Percentiles rank a stretch among this genome's conserved stretches.
Evolutionary conservation across 345 rosid genomes (phyloP).

Genomic region (Ceriops tagal): DNA sequence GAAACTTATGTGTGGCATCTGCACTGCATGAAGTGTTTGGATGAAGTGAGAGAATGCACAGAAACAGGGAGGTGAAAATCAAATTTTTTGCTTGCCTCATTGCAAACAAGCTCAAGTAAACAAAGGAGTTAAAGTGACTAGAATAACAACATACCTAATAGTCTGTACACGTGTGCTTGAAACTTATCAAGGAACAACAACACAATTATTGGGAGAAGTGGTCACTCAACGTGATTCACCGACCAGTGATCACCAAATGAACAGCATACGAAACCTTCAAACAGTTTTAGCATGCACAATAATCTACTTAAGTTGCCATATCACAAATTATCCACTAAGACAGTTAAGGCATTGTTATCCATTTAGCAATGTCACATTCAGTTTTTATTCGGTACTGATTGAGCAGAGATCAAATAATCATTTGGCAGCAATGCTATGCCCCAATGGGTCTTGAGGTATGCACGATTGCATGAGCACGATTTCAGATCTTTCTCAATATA

Average conservation of each 20-base stretch:
- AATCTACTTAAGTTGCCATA: not conserved
- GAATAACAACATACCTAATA: not conserved
- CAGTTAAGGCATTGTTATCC: not conserved
- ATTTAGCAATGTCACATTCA: not conserved
- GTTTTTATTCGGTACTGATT: not conserved
- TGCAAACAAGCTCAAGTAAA: not conserved
- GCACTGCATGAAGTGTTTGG: conserved; percentile 51
- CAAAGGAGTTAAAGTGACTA: not conserved
- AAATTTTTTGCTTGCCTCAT: not conserved
- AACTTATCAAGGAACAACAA: not conserved
- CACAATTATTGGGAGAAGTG: not conserved
- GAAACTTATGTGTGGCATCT: conserved; percentile 80
- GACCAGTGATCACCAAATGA: not conserved
- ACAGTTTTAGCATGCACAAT: not conserved
- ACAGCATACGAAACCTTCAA: not conserved
- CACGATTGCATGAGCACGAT: not conserved
- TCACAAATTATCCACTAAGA: not conserved
- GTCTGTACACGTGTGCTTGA: not conserved
- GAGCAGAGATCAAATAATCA: not conserved
- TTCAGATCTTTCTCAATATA: not conserved
- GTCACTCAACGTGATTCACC: not conserved
- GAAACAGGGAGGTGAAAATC: not conserved
- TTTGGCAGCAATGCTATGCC: not conserved
- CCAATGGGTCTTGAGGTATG: not conserved
- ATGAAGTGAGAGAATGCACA: conserved; percentile 4